Conservation (phyloP, 1,284 basidiomycete genomes). For the Mycena sp. region DNA sequence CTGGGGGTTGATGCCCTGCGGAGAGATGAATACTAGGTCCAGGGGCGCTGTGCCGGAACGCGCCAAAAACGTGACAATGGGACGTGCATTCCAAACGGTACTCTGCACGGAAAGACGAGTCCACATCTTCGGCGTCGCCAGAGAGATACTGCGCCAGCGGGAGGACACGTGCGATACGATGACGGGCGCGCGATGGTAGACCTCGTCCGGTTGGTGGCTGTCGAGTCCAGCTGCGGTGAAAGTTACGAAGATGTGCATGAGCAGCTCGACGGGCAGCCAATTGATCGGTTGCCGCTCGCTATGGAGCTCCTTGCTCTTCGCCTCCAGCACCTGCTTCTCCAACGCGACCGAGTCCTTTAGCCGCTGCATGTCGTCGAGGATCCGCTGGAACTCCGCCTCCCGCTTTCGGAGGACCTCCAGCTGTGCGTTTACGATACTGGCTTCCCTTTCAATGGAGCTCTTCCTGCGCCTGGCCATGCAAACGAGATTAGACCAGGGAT, state of each 20-base stretch:
- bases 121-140: slow-evolving; percentile 55
- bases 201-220: slow-evolving; percentile 29
- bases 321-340: slow-evolving; percentile 49
- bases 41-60: slow-evolving; percentile 48
- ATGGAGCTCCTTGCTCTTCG: slow-evolving; percentile 24
- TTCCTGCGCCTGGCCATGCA: slow-evolving; percentile 25
- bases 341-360: slow-evolving; percentile 46
- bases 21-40: slow-evolving; percentile 44
- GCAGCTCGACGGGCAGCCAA: slow-evolving; percentile 59
- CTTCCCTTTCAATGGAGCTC: slow-evolving; percentile 45
- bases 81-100: slow-evolving; percentile 35
- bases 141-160: slow-evolving; percentile 54
- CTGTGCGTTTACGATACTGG: slow-evolving; percentile 47
- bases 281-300: slow-evolving; percentile 53
- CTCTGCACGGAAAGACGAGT: slow-evolving; percentile 46
- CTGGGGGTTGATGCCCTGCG: slow-evolving; percentile 23
- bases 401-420: slow-evolving; percentile 46
- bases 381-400: slow-evolving; percentile 49
- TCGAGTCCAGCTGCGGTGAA: slow-evolving; percentile 28
- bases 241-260: slow-evolving; percentile 53
- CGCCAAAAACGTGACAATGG: slow-evolving; percentile 44
- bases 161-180: slow-evolving; percentile 56
- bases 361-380: slow-evolving; percentile 50
- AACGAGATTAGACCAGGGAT: too few species aligned
- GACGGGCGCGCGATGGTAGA: slow-evolving; percentile 45